Percentiles rank a stretch among this genome's conserved stretches.
Conservation (phyloP, 768 basidiomycete genomes). For the Roridomyces roridus region DNA sequence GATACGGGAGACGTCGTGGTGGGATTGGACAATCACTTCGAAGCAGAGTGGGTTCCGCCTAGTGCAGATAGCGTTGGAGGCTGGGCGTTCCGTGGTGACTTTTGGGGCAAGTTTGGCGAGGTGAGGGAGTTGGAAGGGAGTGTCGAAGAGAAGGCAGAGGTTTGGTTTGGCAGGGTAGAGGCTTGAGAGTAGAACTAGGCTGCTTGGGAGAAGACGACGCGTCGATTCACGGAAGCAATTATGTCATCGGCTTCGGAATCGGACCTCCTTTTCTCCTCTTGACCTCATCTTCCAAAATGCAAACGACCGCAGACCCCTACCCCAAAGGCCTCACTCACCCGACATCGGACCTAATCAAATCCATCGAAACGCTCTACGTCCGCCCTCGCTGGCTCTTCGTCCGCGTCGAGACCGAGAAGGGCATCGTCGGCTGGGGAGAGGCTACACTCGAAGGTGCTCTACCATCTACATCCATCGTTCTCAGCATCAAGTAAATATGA, state of each 20-base stretch:
- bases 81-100: constrained; percentile 43
- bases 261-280: no score
- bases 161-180: constrained; percentile 42
- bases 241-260: no score
- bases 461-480: background rate
- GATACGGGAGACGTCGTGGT: constrained; percentile 43
- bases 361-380: constrained; percentile 63
- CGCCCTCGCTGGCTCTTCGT: constrained; percentile 79
- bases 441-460: constrained; percentile 59
- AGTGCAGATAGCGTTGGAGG: constrained; percentile 40
- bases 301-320: background rate
- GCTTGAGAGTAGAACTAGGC: no score
- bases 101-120: constrained; percentile 49
- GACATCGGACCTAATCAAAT: constrained; percentile 10
- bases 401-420: constrained; percentile 67
- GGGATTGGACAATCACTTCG: constrained; percentile 42
- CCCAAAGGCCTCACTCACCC: background rate
- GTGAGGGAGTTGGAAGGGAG: constrained; percentile 34
- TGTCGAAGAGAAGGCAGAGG: constrained; percentile 43
- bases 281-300: no score
- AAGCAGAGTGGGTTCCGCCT: constrained; percentile 47
- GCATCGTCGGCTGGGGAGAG: constrained; percentile 77
- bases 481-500: background rate
- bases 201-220: no score
- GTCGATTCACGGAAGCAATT: no score